phyloP scores from a whole-genome alignment of 2,329 filamentous ascomycete species.

The Plectosphaerella plurivora region DNA sequence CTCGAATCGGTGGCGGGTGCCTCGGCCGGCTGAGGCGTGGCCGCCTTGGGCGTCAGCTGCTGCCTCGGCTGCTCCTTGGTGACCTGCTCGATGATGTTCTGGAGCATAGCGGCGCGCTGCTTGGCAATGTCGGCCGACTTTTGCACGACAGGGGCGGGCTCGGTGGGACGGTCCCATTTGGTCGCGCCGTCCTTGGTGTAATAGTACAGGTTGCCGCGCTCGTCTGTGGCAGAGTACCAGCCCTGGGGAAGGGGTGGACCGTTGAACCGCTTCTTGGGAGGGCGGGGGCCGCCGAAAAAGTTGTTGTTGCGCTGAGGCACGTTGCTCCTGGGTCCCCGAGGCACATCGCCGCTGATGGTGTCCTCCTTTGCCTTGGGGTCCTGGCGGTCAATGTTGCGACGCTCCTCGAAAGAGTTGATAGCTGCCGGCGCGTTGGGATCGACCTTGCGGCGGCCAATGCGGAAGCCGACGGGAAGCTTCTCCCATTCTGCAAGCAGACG shows the following conservation, averaged over 20 bases:
- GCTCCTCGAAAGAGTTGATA: constrained; percentile 54
- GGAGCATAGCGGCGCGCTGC: constrained; percentile 67
- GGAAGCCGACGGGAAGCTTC: constrained; percentile 83
- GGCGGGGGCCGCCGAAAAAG: constrained; percentile 43
- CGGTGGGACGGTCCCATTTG: constrained; percentile 76
- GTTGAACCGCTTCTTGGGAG: constrained; percentile 51
- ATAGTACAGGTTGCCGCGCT: constrained; percentile 73
- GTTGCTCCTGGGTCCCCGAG: constrained; percentile 58
- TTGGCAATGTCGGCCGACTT: constrained; percentile 61
- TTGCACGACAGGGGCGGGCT: constrained; percentile 59
- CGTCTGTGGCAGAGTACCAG: constrained; percentile 75
- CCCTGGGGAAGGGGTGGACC: constrained; percentile 64
- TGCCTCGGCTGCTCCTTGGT: constrained; percentile 52
- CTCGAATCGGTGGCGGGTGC: constrained; percentile 54
- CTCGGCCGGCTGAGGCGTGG: constrained; percentile 59
- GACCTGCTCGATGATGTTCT: constrained; percentile 82
- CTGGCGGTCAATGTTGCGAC: constrained; percentile 46
- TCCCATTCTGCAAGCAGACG: constrained; percentile 80
- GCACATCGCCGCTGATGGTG: constrained; percentile 44
- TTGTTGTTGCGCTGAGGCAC: constrained; percentile 47
- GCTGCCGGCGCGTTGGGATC: constrained; percentile 58
- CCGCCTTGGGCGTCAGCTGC: constrained; percentile 41
- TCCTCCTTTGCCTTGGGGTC: constrained; percentile 30
- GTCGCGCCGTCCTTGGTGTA: constrained; percentile 75
- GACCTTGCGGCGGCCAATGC: constrained; percentile 85